Percentiles rank a stretch among this genome's conserved stretches.
Evolutionary conservation across 139 green algal genomes (phyloP).

Genomic region (Micractinium conductrix): DNA sequence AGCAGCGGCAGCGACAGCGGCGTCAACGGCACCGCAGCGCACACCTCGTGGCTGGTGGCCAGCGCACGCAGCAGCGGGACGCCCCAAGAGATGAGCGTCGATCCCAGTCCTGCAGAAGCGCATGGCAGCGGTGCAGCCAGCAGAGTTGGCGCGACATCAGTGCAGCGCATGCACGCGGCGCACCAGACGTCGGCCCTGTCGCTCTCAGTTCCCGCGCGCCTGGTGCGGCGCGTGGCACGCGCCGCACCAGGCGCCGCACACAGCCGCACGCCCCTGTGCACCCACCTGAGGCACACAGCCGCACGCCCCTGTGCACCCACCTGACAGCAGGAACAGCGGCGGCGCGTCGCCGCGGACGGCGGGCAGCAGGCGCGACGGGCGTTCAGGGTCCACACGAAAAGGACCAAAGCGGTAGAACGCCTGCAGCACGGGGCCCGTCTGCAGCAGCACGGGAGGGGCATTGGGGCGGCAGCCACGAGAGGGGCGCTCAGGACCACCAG

Average conservation of each 20-base stretch:
- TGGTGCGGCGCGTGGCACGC: too few species aligned
- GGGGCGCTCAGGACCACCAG: neutral
- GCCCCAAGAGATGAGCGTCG: constrained; percentile 29
- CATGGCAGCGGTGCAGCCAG: too few species aligned
- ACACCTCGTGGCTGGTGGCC: constrained; percentile 25
- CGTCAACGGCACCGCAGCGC: too few species aligned
- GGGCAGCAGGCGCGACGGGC: neutral
- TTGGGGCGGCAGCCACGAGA: neutral
- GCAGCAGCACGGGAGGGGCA: constrained; percentile 23
- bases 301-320: too few species aligned
- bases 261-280: too few species aligned
- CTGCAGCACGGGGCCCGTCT: constrained; percentile 33
- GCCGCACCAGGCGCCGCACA: too few species aligned
- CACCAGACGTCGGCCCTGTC: too few species aligned
- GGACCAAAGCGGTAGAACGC: constrained; percentile 33
- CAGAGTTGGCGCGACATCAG: too few species aligned
- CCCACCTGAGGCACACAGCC: too few species aligned
- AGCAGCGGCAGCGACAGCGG: neutral
- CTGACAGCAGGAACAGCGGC: constrained; percentile 32
- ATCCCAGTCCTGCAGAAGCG: too few species aligned
- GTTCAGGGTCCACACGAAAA: neutral
- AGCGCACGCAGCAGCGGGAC: constrained; percentile 30
- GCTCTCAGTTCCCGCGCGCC: too few species aligned
- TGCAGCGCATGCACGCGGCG: too few species aligned
- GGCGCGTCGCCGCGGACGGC: neutral